Evolutionary conservation across 371 early-diverging fungal species (phyloP).

Genomic region (Apophysomyces trapeziformis): DNA sequence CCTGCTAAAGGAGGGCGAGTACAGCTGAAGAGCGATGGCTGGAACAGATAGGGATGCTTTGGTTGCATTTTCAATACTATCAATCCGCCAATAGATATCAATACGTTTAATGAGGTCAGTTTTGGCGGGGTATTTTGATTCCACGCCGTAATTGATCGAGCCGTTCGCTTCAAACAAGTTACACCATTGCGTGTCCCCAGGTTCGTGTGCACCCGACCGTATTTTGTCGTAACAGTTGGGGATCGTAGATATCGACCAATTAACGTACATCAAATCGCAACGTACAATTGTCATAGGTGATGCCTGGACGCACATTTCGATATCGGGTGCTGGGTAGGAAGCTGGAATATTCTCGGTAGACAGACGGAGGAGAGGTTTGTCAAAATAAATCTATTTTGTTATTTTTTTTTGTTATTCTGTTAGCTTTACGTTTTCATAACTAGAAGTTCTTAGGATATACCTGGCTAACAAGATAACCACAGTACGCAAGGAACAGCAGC

Average conservation of each 20-base stretch:
- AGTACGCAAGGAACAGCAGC: conserved; percentile 31
- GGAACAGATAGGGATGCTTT: conserved; percentile 30
- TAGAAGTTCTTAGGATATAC: conserved; percentile 12
- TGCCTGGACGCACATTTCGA: conserved; percentile 43
- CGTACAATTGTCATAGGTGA: conserved; percentile 29
- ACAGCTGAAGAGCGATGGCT: conserved; percentile 38
- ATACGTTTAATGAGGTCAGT: conserved; percentile 31
- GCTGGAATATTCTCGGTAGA: conserved; percentile 31
- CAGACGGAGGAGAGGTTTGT: conserved; percentile 37
- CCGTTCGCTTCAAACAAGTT: conserved; percentile 33
- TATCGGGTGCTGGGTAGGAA: conserved; percentile 31
- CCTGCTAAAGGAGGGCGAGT: conserved; percentile 30
- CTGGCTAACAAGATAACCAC: conserved; percentile 36
- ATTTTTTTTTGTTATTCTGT: neutral
- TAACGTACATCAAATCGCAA: conserved; percentile 30
- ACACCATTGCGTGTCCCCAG: conserved; percentile 21
- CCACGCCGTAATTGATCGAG: conserved; percentile 27
- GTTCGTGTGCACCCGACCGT: conserved; percentile 4
- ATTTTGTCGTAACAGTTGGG: conserved; percentile 26
- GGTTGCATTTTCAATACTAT: conserved; percentile 23
- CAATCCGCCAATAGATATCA: conserved; percentile 47
- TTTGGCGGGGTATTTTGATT: conserved; percentile 16
- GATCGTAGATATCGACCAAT: conserved; percentile 23
- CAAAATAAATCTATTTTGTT: conserved; percentile 29
- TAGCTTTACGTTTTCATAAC: no score